Evolutionary conservation across 257 asterid species (phyloP).

Genomic region (Solanum raphanifolium): DNA sequence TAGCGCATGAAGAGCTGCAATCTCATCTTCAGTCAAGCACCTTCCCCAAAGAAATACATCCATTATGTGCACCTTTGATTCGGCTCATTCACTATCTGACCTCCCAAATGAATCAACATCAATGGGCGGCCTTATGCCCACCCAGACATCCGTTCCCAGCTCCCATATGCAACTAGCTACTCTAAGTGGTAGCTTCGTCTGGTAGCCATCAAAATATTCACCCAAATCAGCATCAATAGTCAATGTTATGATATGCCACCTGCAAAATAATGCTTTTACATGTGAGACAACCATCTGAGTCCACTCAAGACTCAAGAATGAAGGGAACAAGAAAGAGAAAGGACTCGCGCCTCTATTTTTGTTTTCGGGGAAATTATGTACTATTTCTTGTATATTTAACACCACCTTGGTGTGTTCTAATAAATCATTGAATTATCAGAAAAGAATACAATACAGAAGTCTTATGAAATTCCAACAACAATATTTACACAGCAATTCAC

Average conservation of each 20-base stretch:
- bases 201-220: conserved; percentile 87
- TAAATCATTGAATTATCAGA: background rate
- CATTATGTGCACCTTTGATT: conserved; percentile 75
- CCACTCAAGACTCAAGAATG: no score
- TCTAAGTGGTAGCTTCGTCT: conserved; percentile 68
- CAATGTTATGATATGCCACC: conserved; percentile 93
- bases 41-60: no score
- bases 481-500: background rate
- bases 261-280: conserved; percentile 23
- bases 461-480: background rate
- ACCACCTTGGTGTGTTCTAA: background rate
- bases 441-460: conserved; percentile 18
- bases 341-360: no score
- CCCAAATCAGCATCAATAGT: conserved; percentile 86
- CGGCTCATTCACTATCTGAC: conserved; percentile 89
- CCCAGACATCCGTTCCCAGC: conserved; percentile 80
- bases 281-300: background rate
- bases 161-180: conserved; percentile 80
- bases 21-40: no score
- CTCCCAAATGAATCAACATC: conserved; percentile 97
- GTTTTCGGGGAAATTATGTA: background rate
- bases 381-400: background rate
- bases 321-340: no score
- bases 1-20: no score
- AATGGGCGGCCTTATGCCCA: conserved; percentile 83